phyloP scores from a whole-genome alignment of 1,284 basidiomycete genomes.

The Cryptococcus floricola region DNA sequence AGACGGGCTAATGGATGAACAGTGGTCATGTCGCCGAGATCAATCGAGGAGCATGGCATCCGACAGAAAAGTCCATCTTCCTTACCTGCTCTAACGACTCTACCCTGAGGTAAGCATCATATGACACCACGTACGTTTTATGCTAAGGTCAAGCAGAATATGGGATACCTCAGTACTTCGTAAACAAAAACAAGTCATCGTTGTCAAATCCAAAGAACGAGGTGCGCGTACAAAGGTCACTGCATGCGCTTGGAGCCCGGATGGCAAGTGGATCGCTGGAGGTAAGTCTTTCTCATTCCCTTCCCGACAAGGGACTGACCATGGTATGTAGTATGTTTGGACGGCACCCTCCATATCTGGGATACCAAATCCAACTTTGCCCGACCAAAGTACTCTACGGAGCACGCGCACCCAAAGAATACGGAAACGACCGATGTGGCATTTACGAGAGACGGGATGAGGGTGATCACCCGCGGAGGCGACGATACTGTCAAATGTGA shows the following conservation, averaged over 20 bases:
- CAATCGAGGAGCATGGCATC: slow-evolving; percentile 87
- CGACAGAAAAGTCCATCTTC: slow-evolving; percentile 73
- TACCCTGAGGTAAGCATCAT: slow-evolving; percentile 68
- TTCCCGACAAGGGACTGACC: not conserved
- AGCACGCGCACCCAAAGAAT: slow-evolving; percentile 77
- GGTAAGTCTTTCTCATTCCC: slow-evolving; percentile 55
- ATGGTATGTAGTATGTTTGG: slow-evolving; percentile 65
- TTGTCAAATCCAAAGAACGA: slow-evolving; percentile 91
- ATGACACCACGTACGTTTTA: not conserved
- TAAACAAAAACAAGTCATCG: slow-evolving; percentile 90
- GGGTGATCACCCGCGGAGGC: slow-evolving; percentile 78
- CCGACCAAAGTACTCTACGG: slow-evolving; percentile 76
- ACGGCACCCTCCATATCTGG: slow-evolving; percentile 93
- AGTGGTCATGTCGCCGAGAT: slow-evolving; percentile 94
- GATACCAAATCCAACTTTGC: slow-evolving; percentile 86
- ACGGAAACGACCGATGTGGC: slow-evolving; percentile 78
- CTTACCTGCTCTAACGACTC: slow-evolving; percentile 93
- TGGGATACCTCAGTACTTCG: slow-evolving; percentile 86
- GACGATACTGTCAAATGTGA: slow-evolving; percentile 91
- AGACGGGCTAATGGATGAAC: slow-evolving; percentile 6
- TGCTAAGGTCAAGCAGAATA: slow-evolving; percentile 57
- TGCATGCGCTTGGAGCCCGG: slow-evolving; percentile 75
- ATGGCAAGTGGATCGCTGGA: slow-evolving; percentile 78
- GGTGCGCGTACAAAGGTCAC: slow-evolving; percentile 93
- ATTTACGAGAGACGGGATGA: slow-evolving; percentile 77